Base-by-base conservation (phyloP, 2,329 filamentous ascomycete genomes). In the Fusarium brachygibbosum region DNA sequence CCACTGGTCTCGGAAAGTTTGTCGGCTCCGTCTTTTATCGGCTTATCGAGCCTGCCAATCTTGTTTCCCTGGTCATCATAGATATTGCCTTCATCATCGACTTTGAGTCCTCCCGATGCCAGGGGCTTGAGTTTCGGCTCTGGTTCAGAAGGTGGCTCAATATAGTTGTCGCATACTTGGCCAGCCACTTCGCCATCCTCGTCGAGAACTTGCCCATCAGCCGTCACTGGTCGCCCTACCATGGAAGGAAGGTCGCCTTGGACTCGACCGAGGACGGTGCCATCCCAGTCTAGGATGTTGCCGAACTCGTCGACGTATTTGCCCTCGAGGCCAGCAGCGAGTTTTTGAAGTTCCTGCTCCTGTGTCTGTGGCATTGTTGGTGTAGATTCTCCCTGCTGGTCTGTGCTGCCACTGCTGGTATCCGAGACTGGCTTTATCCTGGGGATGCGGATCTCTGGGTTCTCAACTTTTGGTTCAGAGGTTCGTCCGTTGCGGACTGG, bases 111-210 rank as follows among this genome's bases (percentile, higher is more conserved):
- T 3, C 82, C 79, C 69, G 48, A 35, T 14, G 85, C 83, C 42
- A 86, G 82, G 63, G 82, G 85, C 63, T 84, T 79, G 38, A 87
- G 80, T 69, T 85, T 83, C 5, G 86, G 85, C 46, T 82, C 82
- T 37, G 16, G 34, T 5, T 37, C 34, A 37, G 34, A 17, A n/a
- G 28, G 83, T 7, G 86, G 85, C 49, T 83, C 82, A 53, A 57
- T 65, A 23, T 88, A 78, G 4, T 80, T 78, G 66, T 89, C 88
- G 23, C 85, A 86, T 72, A 93, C 93, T 77, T 90, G 90, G 81
- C 95, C 93, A 61, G 90, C 85, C 28, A 95, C 89, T 63, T 95
- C 91, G 28, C 92, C 93, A 66, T 95, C 92, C 62, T 90, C 87
- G 66, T 95, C 93, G 11, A 95, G 90, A 5, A 87, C 76, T 66